phyloP scores from a whole-genome alignment of 139 green algal genomes.

The Coccomyxa sp. region DNA sequence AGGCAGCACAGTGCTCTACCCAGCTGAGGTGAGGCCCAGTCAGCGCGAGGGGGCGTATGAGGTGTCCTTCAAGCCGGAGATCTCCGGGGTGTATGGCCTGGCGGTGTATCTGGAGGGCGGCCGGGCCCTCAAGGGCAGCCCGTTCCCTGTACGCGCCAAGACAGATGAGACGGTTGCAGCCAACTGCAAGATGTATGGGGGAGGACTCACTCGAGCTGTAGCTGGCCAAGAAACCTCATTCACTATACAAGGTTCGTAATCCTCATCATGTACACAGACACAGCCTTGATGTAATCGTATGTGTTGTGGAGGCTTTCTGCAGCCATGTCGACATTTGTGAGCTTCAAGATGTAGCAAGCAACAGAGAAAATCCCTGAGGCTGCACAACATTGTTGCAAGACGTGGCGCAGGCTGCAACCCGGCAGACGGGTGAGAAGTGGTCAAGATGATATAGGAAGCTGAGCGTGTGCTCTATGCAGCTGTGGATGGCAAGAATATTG shows the following conservation, averaged over 20 bases:
- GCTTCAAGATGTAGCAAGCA: too few species aligned
- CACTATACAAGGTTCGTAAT: constrained; percentile 24
- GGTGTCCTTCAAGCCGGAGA: constrained; percentile 17
- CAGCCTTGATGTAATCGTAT: background rate
- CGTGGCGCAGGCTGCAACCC: too few species aligned
- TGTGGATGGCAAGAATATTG: constrained; percentile 20
- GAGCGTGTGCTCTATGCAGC: background rate
- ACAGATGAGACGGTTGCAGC: constrained; percentile 22
- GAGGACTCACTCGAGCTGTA: constrained; percentile 7
- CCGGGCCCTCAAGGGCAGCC: constrained; percentile 15
- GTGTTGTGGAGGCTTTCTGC: background rate
- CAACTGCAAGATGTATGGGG: constrained; percentile 20
- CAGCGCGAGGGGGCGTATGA: background rate
- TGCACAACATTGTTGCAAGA: too few species aligned
- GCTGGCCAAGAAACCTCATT: constrained; percentile 8
- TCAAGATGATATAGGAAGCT: too few species aligned
- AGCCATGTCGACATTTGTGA: too few species aligned
- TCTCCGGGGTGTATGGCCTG: constrained; percentile 19
- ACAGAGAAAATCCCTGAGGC: too few species aligned
- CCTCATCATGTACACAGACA: too few species aligned
- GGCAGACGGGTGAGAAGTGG: too few species aligned
- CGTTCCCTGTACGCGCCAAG: constrained; percentile 6
- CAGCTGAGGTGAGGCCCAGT: constrained; percentile 5
- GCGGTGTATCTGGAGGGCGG: constrained; percentile 12
- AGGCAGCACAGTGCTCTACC: constrained; percentile 6